Evolutionary conservation across 2,329 filamentous ascomycete genomes (phyloP), one percentile per base, ranked within the genome.

Genomic region (Penicillium sp.): DNA sequence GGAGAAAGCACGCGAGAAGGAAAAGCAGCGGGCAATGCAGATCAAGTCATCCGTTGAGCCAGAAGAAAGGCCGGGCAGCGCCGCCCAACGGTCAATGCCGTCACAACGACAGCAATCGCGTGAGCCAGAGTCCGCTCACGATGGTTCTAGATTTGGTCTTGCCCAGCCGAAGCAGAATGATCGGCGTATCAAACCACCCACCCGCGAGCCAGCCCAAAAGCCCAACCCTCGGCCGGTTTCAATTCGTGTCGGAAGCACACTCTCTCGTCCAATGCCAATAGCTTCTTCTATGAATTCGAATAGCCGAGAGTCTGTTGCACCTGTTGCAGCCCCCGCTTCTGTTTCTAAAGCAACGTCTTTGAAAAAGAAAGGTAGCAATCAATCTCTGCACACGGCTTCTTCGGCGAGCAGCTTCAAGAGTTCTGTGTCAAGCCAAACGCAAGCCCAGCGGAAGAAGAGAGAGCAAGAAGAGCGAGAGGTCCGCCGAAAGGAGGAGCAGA

Each of bases 401-500:
- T 82, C 82, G 1, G 79, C 78, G 19, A 80, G 75, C 56, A 91
- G 84, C 70, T 81, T 93, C 56, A 91, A 90, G 74, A 85, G 82
- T 69, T 87, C 86, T 6, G 81, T 81, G 6, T 86, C 87, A n/a
- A 79, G 77, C 35, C 82, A 81, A 19, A 82, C 84, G 1, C 87
- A 88, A n/a, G 82, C 84, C 2, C 87, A 88, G 55, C 85, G 88
- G 0, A 91, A 90, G 71, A 93, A 93, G 76, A 94, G 90, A 73
- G 92, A 96, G 74, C 89, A 86, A 73, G 93, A 96, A 69, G 92
- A 96, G 72, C 87, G 88, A 52, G 91, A 93, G 65, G 86, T 87
- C 14, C 88, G 93, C 70, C 87, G 89, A 53, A 94, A 92, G 71
- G 88, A 89, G 8, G 91, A 96, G 22, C 88, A 89, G 37, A 53